A percentile compares a stretch with the other conserved stretches of the same genome.
These are phyloP conservation scores for Coriolopsis trogii DNA, from an alignment of 1,284 basidiomycete species.

Conservation along the genomic window DNA sequence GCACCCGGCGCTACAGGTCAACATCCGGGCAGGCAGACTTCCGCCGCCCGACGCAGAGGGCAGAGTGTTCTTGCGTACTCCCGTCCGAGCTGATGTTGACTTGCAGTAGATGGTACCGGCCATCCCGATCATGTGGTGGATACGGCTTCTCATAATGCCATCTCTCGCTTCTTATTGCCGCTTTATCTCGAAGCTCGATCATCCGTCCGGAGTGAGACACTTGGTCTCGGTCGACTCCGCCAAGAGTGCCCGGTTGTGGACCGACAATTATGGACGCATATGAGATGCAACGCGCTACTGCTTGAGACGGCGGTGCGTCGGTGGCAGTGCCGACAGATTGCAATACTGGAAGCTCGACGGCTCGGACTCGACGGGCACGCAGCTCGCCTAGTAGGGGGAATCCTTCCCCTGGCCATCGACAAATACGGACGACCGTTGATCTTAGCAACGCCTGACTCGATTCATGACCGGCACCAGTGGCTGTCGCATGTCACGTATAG, in stretches of 20 bases:
- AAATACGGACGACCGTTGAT: no score
- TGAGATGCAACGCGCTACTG: no score
- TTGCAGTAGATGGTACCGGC: conserved; percentile 15
- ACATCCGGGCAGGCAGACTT: conserved; percentile 42
- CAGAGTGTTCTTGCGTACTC: conserved; percentile 32
- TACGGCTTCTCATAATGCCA: neutral
- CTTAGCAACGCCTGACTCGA: conserved; percentile 1
- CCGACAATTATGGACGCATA: no score
- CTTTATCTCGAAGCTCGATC: neutral
- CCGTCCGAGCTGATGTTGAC: conserved; percentile 23
- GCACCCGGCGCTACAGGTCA: conserved; percentile 44
- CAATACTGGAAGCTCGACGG: conserved; percentile 7
- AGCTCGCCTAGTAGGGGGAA: neutral
- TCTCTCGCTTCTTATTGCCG: neutral
- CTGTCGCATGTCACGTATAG: no score
- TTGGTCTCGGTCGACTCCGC: neutral
- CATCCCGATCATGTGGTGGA: conserved; percentile 1
- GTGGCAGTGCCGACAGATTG: conserved; percentile 11
- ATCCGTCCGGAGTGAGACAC: neutral
- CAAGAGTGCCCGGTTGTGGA: neutral
- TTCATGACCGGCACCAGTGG: conserved; percentile 4
- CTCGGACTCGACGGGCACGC: conserved; percentile 14
- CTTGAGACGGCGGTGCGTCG: neutral
- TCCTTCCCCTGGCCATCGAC: no score
- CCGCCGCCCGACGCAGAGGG: conserved; percentile 38